phyloP scores from a whole-genome alignment of 2,329 filamentous ascomycete genomes.

The Arthroderma sp. region DNA sequence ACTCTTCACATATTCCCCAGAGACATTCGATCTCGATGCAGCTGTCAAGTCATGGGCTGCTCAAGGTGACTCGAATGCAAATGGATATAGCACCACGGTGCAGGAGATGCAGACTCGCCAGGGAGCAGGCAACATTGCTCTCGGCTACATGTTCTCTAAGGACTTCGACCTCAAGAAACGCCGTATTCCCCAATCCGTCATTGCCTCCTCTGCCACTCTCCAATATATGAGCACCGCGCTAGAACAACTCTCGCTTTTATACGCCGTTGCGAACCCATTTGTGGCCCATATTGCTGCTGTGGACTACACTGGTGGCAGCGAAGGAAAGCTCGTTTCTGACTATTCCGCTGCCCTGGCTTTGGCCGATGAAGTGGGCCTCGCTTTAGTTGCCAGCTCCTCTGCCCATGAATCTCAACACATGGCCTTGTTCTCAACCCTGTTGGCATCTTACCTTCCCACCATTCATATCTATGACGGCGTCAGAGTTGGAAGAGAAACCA shows the following conservation, averaged over 20 bases:
- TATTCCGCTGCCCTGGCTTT: conserved; percentile 69
- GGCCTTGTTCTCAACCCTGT: conserved; percentile 71
- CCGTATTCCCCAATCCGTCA: conserved; percentile 77
- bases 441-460: conserved; percentile 66
- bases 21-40: conserved; percentile 79
- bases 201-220: conserved; percentile 74
- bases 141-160: conserved; percentile 95
- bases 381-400: conserved; percentile 70
- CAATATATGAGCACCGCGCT: conserved; percentile 68
- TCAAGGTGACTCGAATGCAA: conserved; percentile 59
- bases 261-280: conserved; percentile 82
- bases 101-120: conserved; percentile 73
- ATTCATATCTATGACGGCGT: conserved; percentile 84
- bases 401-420: conserved; percentile 92
- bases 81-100: conserved; percentile 66
- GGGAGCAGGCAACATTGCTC: conserved; percentile 77
- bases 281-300: conserved; percentile 84
- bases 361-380: conserved; percentile 81
- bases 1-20: conserved; percentile 91
- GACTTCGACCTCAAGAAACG: conserved; percentile 90
- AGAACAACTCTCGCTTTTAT: conserved; percentile 83
- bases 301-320: conserved; percentile 58
- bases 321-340: conserved; percentile 66
- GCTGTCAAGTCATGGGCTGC: conserved; percentile 67
- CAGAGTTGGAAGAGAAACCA: conserved; percentile 66